Evolutionary conservation across 305 asterid species (phyloP).

Genomic region (Fraxinus albicans): DNA sequence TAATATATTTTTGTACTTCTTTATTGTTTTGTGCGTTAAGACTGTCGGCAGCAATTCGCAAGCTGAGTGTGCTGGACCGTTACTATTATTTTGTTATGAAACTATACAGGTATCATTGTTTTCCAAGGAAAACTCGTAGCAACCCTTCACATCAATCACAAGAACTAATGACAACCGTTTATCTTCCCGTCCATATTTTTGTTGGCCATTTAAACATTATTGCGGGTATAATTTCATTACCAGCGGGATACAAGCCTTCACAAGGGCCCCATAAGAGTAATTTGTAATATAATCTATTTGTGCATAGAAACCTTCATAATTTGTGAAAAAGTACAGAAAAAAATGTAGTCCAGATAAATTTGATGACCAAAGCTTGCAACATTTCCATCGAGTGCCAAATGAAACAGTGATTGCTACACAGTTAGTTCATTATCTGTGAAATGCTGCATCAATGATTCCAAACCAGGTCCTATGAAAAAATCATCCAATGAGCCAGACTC

Average conservation of each 20-base stretch:
- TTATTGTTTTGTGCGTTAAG: slow-evolving; percentile 8
- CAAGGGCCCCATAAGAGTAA: no score
- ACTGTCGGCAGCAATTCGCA: slow-evolving; percentile 23
- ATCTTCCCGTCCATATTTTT: background rate
- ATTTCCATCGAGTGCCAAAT: no score
- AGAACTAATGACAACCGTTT: background rate
- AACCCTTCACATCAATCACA: background rate
- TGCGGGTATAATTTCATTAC: no score
- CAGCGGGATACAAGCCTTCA: no score
- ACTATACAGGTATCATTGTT: slow-evolving; percentile 3
- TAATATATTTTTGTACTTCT: slow-evolving; percentile 12
- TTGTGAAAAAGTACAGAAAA: no score
- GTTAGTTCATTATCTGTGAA: background rate
- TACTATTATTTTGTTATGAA: background rate
- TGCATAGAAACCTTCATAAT: no score
- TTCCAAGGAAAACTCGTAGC: slow-evolving; percentile 7
- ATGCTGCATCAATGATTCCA: background rate
- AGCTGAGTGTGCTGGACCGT: slow-evolving; percentile 22
- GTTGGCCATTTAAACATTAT: no score
- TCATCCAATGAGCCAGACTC: background rate
- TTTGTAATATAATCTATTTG: no score
- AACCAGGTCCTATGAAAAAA: background rate
- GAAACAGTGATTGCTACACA: background rate
- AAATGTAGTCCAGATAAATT: no score
- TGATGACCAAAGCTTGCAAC: no score